A percentile compares a stretch with the other conserved stretches of the same genome.
Evolutionary conservation across 169 alveolate genomes (phyloP).

Genomic region (Cryptosporidium sp.): DNA sequence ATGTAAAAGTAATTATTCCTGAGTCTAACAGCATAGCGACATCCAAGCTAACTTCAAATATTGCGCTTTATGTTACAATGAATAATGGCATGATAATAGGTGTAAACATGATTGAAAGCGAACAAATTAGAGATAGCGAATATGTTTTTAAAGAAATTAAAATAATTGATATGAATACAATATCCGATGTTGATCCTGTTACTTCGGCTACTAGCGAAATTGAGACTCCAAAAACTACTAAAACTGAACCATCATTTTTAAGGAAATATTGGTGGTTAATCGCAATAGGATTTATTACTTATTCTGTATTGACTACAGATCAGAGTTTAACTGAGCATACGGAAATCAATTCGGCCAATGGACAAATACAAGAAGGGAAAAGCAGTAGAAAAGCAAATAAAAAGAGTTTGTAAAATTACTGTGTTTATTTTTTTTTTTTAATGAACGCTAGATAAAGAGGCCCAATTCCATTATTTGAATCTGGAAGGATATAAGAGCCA

Average conservation of each 20-base stretch:
- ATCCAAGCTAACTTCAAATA: slow-evolving; percentile 27
- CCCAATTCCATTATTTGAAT: slow-evolving; percentile 61
- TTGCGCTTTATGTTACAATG: background rate
- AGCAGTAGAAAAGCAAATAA: background rate
- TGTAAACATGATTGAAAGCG: slow-evolving; percentile 1
- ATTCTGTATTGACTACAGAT: slow-evolving; percentile 41
- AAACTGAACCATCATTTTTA: slow-evolving; percentile 38
- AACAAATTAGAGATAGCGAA: background rate
- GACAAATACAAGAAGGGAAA: slow-evolving; percentile 2
- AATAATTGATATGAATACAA: background rate
- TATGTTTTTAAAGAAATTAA: slow-evolving; percentile 10
- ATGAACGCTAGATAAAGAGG: slow-evolving; percentile 51
- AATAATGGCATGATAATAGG: slow-evolving; percentile 4
- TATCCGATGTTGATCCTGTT: slow-evolving; percentile 7
- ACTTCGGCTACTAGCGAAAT: background rate
- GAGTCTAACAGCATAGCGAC: background rate
- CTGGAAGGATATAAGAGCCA: slow-evolving; percentile 72
- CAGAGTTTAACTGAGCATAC: slow-evolving; percentile 20
- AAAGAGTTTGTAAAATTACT: background rate
- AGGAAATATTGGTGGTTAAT: slow-evolving; percentile 66
- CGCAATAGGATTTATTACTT: slow-evolving; percentile 27
- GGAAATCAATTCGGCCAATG: background rate
- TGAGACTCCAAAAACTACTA: background rate
- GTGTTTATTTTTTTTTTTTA: background rate
- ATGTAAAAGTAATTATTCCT: slow-evolving; percentile 15